Conservation (phyloP, 2,329 filamentous ascomycete species). For the Herpotrichia juniperi region DNA sequence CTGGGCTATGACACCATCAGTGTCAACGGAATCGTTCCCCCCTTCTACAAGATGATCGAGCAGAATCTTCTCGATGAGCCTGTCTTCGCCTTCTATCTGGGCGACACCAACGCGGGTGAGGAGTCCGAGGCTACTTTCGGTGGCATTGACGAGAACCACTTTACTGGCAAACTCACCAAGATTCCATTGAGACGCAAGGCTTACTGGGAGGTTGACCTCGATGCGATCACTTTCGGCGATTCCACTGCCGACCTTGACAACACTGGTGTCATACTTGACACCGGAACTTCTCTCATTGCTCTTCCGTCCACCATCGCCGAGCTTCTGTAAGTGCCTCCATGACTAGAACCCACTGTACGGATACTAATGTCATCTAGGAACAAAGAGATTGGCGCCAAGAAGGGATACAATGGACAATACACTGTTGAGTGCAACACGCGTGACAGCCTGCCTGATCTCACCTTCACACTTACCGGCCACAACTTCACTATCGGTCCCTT, state of each 20-base stretch:
- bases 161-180: slow-evolving; percentile 85
- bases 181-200: slow-evolving; percentile 97
- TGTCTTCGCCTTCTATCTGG: slow-evolving; percentile 96
- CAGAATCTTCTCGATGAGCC: slow-evolving; percentile 89
- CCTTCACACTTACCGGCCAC: slow-evolving; percentile 86
- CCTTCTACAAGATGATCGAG: slow-evolving; percentile 95
- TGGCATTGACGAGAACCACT: slow-evolving; percentile 82
- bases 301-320: slow-evolving; percentile 90
- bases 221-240: slow-evolving; percentile 87
- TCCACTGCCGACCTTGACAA: slow-evolving; percentile 87
- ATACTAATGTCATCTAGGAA: slow-evolving; percentile 59
- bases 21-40: slow-evolving; percentile 93
- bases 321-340: slow-evolving; percentile 66
- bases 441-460: slow-evolving; percentile 83
- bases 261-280: slow-evolving; percentile 97
- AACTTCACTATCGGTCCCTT: slow-evolving; percentile 89
- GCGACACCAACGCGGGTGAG: slow-evolving; percentile 71
- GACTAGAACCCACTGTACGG: neutral
- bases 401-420: slow-evolving; percentile 97
- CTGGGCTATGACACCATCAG: slow-evolving; percentile 94
- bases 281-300: slow-evolving; percentile 95
- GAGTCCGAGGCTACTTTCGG: slow-evolving; percentile 90
- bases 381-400: slow-evolving; percentile 97
- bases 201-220: slow-evolving; percentile 99
- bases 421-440: slow-evolving; percentile 87